Conservation (phyloP, 805 yeast species). For the Monosporozyma aerobia region DNA sequence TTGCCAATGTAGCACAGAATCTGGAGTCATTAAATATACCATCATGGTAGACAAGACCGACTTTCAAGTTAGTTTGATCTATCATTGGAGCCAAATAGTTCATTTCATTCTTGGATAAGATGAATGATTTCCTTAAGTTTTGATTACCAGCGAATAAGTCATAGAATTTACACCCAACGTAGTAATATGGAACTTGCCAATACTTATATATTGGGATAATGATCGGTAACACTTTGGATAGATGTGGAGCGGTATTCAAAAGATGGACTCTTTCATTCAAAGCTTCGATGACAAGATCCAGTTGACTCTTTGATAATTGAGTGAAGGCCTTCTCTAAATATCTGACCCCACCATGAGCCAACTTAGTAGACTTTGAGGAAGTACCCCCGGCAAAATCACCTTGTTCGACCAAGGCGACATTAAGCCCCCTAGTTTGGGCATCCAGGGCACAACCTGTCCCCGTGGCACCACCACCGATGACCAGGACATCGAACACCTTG, state of each 20-base stretch:
- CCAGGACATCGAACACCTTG: slow-evolving; percentile 62
- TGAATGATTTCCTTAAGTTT: slow-evolving; percentile 69
- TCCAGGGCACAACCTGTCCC: slow-evolving; percentile 92
- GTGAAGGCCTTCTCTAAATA: slow-evolving; percentile 91
- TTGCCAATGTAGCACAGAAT: slow-evolving; percentile 76
- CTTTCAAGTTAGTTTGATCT: slow-evolving; percentile 69
- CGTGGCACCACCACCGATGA: slow-evolving; percentile 95
- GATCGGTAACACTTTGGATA: slow-evolving; percentile 77
- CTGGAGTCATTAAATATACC: slow-evolving; percentile 91
- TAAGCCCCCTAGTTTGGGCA: slow-evolving; percentile 82
- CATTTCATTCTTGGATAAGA: slow-evolving; percentile 59
- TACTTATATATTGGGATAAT: slow-evolving; percentile 92
- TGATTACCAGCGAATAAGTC: slow-evolving; percentile 88
- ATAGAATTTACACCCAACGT: slow-evolving; percentile 82
- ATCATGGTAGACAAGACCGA: slow-evolving; percentile 89
- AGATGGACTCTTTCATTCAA: slow-evolving; percentile 79
- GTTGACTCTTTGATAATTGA: slow-evolving; percentile 83
- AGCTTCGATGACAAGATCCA: slow-evolving; percentile 82
- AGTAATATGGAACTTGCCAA: slow-evolving; percentile 95
- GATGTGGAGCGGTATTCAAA: slow-evolving; percentile 86
- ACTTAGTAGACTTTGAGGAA: slow-evolving; percentile 86
- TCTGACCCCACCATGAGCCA: slow-evolving; percentile 97
- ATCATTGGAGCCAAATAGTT: slow-evolving; percentile 77
- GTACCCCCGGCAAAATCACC: slow-evolving; percentile 90
- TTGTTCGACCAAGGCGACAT: slow-evolving; percentile 79